Evolutionary conservation across 208 protist species (phyloP).

Genomic region (Acanthamoeba triangularis): DNA sequence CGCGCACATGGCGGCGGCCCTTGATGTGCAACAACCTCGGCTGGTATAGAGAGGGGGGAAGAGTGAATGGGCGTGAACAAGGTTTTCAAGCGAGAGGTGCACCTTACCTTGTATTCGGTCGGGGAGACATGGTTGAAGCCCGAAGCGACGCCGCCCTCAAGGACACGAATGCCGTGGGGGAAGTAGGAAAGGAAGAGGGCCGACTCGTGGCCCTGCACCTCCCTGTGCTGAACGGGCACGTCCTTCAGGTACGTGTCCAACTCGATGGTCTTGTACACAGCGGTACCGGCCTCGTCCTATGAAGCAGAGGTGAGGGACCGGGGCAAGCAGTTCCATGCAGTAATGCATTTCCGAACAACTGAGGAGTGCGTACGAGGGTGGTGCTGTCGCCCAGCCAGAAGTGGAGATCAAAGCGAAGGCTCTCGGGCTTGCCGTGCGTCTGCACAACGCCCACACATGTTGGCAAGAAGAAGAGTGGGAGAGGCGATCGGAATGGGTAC

Average conservation of each 20-base stretch:
- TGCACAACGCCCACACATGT: neutral
- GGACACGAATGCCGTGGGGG: constrained; percentile 76
- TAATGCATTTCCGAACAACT: too few relatives aligned
- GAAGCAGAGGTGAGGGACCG: too few relatives aligned
- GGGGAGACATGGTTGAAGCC: constrained; percentile 90
- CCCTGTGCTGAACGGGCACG: constrained; percentile 89
- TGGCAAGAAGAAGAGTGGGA: neutral
- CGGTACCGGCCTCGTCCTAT: constrained; percentile 74
- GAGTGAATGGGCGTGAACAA: neutral
- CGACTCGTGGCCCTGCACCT: constrained; percentile 89
- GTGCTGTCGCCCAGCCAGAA: constrained; percentile 76
- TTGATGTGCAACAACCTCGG: constrained; percentile 89
- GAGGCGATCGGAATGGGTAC: neutral
- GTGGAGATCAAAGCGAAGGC: constrained; percentile 57
- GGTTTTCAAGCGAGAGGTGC: neutral
- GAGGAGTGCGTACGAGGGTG: constrained; percentile 6
- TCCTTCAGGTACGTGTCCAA: constrained; percentile 91
- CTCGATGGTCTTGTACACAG: constrained; percentile 89
- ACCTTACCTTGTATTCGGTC: constrained; percentile 78
- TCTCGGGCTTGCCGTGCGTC: neutral
- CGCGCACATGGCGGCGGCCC: constrained; percentile 47
- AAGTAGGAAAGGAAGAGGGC: constrained; percentile 79
- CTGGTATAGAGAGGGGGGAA: neutral
- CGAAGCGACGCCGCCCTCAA: constrained; percentile 89
- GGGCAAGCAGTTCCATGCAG: neutral